phyloP scores from a whole-genome alignment of 83 land plant genomes.

The Isoetes engelmannii region DNA sequence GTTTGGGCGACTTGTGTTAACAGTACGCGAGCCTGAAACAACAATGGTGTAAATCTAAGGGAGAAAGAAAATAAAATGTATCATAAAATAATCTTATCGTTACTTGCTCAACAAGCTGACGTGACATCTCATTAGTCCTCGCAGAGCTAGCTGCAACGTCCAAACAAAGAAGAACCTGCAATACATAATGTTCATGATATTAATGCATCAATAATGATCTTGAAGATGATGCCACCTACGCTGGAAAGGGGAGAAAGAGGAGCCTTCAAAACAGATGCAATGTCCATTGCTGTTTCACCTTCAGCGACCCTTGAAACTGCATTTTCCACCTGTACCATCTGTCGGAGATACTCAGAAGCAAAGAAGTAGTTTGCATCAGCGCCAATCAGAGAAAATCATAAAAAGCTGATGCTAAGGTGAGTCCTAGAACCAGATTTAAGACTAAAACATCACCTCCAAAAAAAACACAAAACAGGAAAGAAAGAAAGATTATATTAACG shows the following conservation, averaged over 20 bases:
- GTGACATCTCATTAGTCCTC: slow-evolving; percentile 49
- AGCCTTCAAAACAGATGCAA: slow-evolving; percentile 54
- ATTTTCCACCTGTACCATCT: slow-evolving; percentile 55
- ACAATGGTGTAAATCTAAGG: too few species aligned
- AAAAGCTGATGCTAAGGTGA: too few species aligned
- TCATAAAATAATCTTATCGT: neutral
- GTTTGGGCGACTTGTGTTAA: slow-evolving; percentile 74
- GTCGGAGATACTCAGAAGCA: too few species aligned
- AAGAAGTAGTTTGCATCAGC: too few species aligned
- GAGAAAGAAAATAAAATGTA: too few species aligned
- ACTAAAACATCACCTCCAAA: too few species aligned
- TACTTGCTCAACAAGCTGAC: slow-evolving; percentile 80
- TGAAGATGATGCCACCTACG: slow-evolving; percentile 24
- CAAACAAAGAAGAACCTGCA: slow-evolving; percentile 75
- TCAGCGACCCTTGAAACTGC: slow-evolving; percentile 69
- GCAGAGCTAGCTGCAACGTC: slow-evolving; percentile 88
- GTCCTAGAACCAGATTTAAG: too few species aligned
- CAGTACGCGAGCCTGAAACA: slow-evolving; percentile 54
- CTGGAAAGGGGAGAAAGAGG: slow-evolving; percentile 71
- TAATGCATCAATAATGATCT: too few species aligned
- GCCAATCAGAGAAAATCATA: too few species aligned
- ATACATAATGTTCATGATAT: too few species aligned
- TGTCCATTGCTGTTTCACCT: slow-evolving; percentile 40
- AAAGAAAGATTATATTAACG: too few species aligned
- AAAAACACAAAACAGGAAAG: too few species aligned